phyloP scores from a whole-genome alignment of 2,329 filamentous ascomycete genomes.

The Fusarium longipes region DNA sequence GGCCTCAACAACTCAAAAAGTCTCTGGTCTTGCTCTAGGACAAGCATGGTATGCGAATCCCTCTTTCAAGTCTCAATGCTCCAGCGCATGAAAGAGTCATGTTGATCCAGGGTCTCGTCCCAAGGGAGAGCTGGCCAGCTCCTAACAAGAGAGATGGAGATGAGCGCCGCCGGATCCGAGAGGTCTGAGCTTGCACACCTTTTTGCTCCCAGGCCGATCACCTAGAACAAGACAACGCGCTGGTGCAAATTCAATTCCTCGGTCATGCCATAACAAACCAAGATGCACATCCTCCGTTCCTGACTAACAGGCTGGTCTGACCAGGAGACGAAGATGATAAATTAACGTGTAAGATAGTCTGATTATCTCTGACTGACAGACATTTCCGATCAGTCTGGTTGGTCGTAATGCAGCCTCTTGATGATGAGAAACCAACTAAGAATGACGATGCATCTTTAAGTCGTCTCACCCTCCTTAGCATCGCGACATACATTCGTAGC shows the following conservation, averaged over 20 bases:
- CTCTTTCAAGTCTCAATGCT: conserved; percentile 3
- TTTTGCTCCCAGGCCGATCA: conserved; percentile 22
- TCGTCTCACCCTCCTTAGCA: conserved; percentile 25
- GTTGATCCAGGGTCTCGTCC: conserved; percentile 5
- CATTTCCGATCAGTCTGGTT: conserved; percentile 17
- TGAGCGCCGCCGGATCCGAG: conserved; percentile 30
- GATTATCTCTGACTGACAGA: conserved; percentile 5
- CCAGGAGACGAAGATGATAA: conserved; percentile 19
- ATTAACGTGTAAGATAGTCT: conserved; percentile 9
- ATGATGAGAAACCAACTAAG: conserved; percentile 44
- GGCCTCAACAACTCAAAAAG: conserved; percentile 17
- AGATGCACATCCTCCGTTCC: conserved; percentile 30
- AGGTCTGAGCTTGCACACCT: conserved; percentile 35
- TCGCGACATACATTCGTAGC: neutral
- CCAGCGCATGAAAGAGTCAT: conserved; percentile 22
- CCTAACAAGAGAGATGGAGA: conserved; percentile 25
- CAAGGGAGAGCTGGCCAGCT: conserved; percentile 21
- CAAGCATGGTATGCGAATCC: neutral
- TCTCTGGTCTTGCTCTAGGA: neutral
- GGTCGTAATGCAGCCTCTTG: conserved; percentile 14
- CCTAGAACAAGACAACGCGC: conserved; percentile 27
- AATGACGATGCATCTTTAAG: conserved; percentile 40
- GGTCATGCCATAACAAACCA: conserved; percentile 27
- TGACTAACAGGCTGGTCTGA: conserved; percentile 35
- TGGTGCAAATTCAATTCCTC: conserved; percentile 34